Base-by-base conservation (phyloP, 148 eudicot species). In the Persicaria tinctoria region DNA sequence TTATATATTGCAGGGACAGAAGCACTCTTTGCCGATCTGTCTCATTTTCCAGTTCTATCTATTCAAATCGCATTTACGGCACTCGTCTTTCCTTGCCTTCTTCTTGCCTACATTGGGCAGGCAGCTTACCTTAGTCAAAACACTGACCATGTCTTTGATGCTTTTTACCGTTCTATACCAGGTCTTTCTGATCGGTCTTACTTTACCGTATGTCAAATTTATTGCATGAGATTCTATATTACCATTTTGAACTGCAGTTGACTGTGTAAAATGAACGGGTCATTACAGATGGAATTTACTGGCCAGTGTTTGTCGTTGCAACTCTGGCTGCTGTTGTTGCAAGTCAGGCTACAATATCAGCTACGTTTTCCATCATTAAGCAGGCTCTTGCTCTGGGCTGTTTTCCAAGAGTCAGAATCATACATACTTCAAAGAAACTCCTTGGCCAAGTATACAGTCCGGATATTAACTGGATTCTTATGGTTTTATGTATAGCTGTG, bases 341-440 rank as follows among this genome's bases (percentile, higher is more conserved):
- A 57, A 93, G 98, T 83, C 98, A 93, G 78, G 98, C 98, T 44
- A 89, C 98, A 16, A 93, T 93, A 83, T 86, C 98, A 50, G 98
- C 98, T 23, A 89, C 94, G 55, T 93, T 93, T 79, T 93, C 98
- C 69, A 91, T 93, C 69, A 91, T 91, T 82, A 93, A 89, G 83
- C 98, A 93, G 77, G 97, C 98, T 62, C 82, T 84, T 78, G 97
- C 96, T 45, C 88, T 88, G 48, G 98, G 98, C 69, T 93, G 98
- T 80, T 93, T 93, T 75, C 98, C 98, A 14, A 88, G 98, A 84
- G 94, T 93, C 74, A 93, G 88, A 84, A 88, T 93, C 71, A 89
- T 91, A 66, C 98, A 93, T 77, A 93, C 98, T 76, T 93, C 98
- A 49, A 91, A 91, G 86, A 85, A 87, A 73, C 83, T 87, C 74